Base-by-base conservation (phyloP, 805 yeast species). In the Teunomyces kruisii region DNA sequence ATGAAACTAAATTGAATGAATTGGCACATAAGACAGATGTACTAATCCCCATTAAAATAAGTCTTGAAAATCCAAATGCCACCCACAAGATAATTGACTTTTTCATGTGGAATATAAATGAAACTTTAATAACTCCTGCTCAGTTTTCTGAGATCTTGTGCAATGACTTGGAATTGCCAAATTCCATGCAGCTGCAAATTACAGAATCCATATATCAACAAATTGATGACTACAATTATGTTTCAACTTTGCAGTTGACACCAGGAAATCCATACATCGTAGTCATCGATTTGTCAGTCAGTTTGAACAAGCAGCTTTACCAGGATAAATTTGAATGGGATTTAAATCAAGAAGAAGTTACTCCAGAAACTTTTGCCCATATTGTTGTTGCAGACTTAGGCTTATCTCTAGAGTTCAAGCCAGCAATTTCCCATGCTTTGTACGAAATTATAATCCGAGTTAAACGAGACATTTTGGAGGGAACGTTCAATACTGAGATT, bases 271-370 rank as follows among this genome's bases (percentile, higher is more conserved):
- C 55, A 7, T 51, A 46, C 74, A 76, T 36, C 57, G 96, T 87
- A 1, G 77, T 94, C 3, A 77, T 94, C 29, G 87, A 89, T 51
- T 66, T 94, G 31, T 83, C 92, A 12, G 87, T 94, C 40, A 88
- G 86, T 58, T 69, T 94, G 49, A 89, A 90, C 52, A 87, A 87
- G 59, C 84, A 83, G 54, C 75, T 91, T 33, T 90, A 83, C 57
- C 96, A 90, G 54, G 99, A 94, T 65, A 86, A 86, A 61, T 85
- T 94, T 52, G 98, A 94, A 65, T 92, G 98, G 98, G 95, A 94
- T 58, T 71, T 94, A 59, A 30, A 58, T 28, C 74, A 70, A 47
- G 62, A 64, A 9, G 69, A 70, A 6, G 59, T 86, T 16, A 79
- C 89, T 1, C 97, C 99, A 0, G 96, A 90, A 61, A 68, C 68